Evolutionary conservation across 2,329 filamentous ascomycete genomes (phyloP), one percentile per base, ranked within the genome.

Genomic region (Lithohypha guttulata): DNA sequence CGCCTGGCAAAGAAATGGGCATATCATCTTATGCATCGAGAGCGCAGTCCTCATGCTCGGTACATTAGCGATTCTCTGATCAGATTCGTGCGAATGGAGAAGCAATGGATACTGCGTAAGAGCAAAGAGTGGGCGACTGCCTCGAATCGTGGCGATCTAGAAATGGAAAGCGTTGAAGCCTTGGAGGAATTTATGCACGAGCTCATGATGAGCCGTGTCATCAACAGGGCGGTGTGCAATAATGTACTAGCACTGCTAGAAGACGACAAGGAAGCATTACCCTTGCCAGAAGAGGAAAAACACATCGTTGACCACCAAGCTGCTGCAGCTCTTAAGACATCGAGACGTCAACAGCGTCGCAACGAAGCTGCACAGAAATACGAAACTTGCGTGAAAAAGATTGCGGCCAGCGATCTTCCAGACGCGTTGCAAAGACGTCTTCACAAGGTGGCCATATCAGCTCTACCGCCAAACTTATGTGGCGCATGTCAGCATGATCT

Each of bases 51-150:
- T 20, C 47, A 51, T 41, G 34, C 48, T 1, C 14, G 34, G 28
- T 53, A 50, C 28, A 22, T 52, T 6, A 47, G 46, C 13, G 51
- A 53, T 25, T 45, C 39, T 8, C 38, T 53, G n/a, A 40, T 53
- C 14, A 43, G 51, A n/a, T 53, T 53, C 41, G 44, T 44, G 10
- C 39, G 46, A 14, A 48, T 47, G 30, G 32, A 51, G n/a, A 41
- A 34, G 8, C n/a, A 25, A n/a, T 50, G 48, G 48, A 25, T 40
- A 10, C 22, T 9, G 10, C 29, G 26, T 4, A 11, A 14, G 4
- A 10, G 26, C 26, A 14, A 21, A 5, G 29, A 22, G 3, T 22
- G 10, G 15, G 11, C 26, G 6, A 28, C 33, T 17, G 29, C 3
- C 4, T 3, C 19, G n/a, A 21, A 33, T 17, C 15, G 26, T 5